Evolutionary conservation across 768 basidiomycete species (phyloP).

Genomic region (Mycena chlorophos): DNA sequence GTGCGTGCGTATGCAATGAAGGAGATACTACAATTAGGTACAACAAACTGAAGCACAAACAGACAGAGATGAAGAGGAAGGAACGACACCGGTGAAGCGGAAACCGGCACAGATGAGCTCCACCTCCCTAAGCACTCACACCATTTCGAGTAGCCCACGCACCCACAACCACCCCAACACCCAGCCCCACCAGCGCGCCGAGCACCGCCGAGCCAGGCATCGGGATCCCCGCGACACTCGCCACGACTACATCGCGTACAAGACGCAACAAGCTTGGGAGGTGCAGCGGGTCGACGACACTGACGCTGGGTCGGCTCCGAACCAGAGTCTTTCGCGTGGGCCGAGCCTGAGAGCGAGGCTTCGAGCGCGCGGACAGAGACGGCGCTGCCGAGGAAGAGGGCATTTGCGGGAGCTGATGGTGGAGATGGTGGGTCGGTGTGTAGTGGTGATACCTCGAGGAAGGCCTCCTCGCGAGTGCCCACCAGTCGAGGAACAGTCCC

Average conservation of each 20-base stretch:
- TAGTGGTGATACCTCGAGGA: background rate
- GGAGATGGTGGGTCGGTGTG: background rate
- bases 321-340: background rate
- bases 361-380: background rate
- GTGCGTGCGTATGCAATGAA: too few relatives aligned
- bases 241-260: background rate
- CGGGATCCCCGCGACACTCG: background rate
- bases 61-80: too few relatives aligned
- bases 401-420: background rate
- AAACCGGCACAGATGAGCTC: too few relatives aligned
- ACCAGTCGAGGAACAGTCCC: background rate
- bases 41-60: too few relatives aligned
- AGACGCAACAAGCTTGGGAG: conserved; percentile 8
- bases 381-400: background rate
- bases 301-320: background rate
- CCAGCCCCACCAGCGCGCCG: background rate
- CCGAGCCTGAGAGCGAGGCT: background rate
- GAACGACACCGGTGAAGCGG: too few relatives aligned
- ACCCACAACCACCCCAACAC: conserved; percentile 4
- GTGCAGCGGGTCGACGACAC: conserved; percentile 9
- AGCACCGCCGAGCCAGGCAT: background rate
- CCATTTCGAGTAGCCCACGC: background rate
- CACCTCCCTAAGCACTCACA: too few relatives aligned
- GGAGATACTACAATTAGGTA: too few relatives aligned
- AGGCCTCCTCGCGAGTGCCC: background rate